Evolutionary conservation across 805 yeast species (phyloP), one percentile per base, ranked within the genome.

Genomic region (Priceomyces melissophilus): DNA sequence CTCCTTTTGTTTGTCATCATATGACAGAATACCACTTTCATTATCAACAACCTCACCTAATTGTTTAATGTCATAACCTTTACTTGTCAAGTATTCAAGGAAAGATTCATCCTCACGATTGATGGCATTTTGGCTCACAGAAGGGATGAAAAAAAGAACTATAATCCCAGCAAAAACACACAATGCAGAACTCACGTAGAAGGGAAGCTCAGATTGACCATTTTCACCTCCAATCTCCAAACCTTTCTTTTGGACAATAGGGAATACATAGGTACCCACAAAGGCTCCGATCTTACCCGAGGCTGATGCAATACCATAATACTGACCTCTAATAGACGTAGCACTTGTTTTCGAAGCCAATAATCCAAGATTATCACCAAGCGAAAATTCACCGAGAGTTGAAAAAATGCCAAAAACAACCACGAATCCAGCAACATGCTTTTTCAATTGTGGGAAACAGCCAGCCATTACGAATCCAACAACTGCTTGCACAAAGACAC

Each of bases 231-330:
- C 87, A 34, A 77, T 74, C 40, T 78, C 78, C 48, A 78, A 70
- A 8, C 34, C 42, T 7, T 15, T n/a, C 29, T 34, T 34, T 39
- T 62, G 69, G 48, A 82, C 81, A 55, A 90, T 83, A 32, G 96
- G 96, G 78, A 91, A 91, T 26, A 84, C 83, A 57, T 82, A 88
- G 35, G 93, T 82, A 41, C 96, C 96, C 25, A 82, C 85, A 58
- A 90, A 89, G 1, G 96, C 97, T 58, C 97, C 97, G 44, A 87
- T 70, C 63, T 90, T 90, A 56, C 96, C 97, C 40, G 82, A 53
- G 17, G 96, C 96, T 42, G 97, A 96, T 33, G 95, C 91, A 52
- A 88, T 73, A 54, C 93, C 93, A 58, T 90, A 90, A 65, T 84
- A 87, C 54, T 85, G 85, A 43, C 96, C 97, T 69, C 97, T 82